Evolutionary conservation across 495 filamentous ascomycete species (phyloP).

Genomic region (Astrocystis sublimbata): DNA sequence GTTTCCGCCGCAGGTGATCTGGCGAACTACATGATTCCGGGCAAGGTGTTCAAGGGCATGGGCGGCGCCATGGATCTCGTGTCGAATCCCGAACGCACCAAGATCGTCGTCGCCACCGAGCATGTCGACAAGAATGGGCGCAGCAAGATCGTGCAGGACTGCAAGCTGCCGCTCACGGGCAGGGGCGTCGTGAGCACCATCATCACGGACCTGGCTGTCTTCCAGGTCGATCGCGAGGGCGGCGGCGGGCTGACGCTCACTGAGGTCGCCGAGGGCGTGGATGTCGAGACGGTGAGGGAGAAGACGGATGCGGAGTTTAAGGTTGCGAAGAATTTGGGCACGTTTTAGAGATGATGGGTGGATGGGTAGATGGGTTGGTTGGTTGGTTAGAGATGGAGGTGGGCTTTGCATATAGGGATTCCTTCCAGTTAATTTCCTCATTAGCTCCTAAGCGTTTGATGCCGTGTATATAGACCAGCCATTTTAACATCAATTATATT

Average conservation of each 20-base stretch:
- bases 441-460: no score
- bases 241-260: conserved; percentile 53
- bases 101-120: conserved; percentile 63
- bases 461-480: no score
- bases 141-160: conserved; percentile 60
- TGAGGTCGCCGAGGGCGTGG: conserved; percentile 56
- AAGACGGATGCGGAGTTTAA: conserved; percentile 58
- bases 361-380: neutral
- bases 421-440: neutral
- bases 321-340: conserved; percentile 49
- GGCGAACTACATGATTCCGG: conserved; percentile 66
- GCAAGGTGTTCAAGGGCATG: conserved; percentile 65
- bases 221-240: conserved; percentile 57
- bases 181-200: conserved; percentile 55
- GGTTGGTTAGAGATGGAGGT: no score
- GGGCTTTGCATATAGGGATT: neutral
- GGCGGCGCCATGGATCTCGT: conserved; percentile 66
- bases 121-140: conserved; percentile 62
- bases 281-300: conserved; percentile 52
- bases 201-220: conserved; percentile 60
- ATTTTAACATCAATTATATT: no score
- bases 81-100: conserved; percentile 59
- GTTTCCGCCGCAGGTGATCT: conserved; percentile 59
- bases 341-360: conserved; percentile 35
- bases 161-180: conserved; percentile 58